These are phyloP conservation scores for Neofusicoccum sp. DNA, from an alignment of 2,329 filamentous ascomycete species.

Conservation along the genomic window DNA sequence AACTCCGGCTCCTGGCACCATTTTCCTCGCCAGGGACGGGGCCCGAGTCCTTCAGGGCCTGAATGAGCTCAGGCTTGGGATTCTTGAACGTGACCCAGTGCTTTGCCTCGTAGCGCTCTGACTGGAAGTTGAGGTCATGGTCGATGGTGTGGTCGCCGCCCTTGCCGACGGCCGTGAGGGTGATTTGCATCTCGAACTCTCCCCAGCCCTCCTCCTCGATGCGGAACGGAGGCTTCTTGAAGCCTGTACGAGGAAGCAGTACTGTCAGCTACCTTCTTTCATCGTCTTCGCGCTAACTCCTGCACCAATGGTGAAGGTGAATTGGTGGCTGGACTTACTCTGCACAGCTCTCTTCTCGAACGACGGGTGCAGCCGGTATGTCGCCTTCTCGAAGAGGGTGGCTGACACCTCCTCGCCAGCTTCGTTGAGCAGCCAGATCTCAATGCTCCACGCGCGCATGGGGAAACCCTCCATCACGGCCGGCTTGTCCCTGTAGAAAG, in stretches of 20 bases:
- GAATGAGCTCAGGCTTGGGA: constrained; percentile 80
- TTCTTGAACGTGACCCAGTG: constrained; percentile 87
- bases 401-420: constrained; percentile 81
- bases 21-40: constrained; percentile 61
- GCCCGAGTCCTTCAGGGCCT: constrained; percentile 77
- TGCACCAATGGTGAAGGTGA: neutral
- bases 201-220: constrained; percentile 97
- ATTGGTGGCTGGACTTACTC: constrained; percentile 57
- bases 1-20: constrained; percentile 62
- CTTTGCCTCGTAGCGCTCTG: constrained; percentile 75
- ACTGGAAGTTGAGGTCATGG: constrained; percentile 91
- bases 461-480: constrained; percentile 84
- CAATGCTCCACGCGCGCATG: constrained; percentile 88
- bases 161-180: constrained; percentile 81
- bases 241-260: constrained; percentile 51
- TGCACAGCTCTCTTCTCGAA: constrained; percentile 79
- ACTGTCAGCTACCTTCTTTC: neutral
- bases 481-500: constrained; percentile 64
- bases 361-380: constrained; percentile 89
- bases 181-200: constrained; percentile 93
- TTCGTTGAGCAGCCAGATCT: constrained; percentile 80
- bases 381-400: constrained; percentile 84
- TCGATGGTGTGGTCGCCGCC: constrained; percentile 72
- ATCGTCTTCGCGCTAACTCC: neutral
- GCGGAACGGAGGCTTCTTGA: constrained; percentile 81